Evolutionary conservation across 163 green algal genomes (phyloP).

Genomic region (Scenedesmus sp.): DNA sequence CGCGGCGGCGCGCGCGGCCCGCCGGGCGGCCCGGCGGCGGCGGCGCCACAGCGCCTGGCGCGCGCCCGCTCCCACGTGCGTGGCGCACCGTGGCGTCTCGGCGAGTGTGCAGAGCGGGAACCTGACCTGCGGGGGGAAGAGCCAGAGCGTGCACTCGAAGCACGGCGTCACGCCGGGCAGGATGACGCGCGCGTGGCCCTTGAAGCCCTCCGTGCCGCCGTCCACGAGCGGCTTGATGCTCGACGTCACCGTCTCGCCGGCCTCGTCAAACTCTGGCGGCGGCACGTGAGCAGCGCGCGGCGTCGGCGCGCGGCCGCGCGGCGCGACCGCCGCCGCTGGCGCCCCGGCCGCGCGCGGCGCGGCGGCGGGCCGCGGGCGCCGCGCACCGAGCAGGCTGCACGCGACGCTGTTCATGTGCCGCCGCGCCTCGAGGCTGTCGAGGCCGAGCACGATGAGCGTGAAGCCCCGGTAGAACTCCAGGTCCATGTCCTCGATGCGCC

Average conservation of each 20-base stretch:
- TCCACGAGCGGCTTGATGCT: constrained; percentile 98
- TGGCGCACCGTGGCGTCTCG: constrained; percentile 82
- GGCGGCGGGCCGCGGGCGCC: background rate
- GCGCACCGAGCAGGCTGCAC: constrained; percentile 94
- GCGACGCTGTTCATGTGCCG: constrained; percentile 97
- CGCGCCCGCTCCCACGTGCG: no score
- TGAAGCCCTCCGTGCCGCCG: constrained; percentile 98
- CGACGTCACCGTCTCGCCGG: constrained; percentile 73
- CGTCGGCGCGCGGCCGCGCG: no score
- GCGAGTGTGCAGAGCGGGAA: constrained; percentile 98
- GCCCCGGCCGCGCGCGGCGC: background rate
- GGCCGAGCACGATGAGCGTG: constrained; percentile 94
- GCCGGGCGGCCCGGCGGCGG: no score
- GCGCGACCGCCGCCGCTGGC: no score
- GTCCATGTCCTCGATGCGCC: constrained; percentile 95
- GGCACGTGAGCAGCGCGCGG: background rate
- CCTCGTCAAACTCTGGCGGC: constrained; percentile 79
- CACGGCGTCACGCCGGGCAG: constrained; percentile 95
- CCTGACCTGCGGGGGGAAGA: constrained; percentile 97
- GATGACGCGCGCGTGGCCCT: constrained; percentile 97
- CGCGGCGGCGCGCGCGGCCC: background rate
- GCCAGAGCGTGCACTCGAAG: constrained; percentile 99
- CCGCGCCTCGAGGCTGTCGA: constrained; percentile 97
- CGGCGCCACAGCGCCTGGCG: no score
- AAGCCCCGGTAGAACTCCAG: constrained; percentile 93